Base-by-base conservation (phyloP, 345 rosid genomes). In the Salix brachista region DNA sequence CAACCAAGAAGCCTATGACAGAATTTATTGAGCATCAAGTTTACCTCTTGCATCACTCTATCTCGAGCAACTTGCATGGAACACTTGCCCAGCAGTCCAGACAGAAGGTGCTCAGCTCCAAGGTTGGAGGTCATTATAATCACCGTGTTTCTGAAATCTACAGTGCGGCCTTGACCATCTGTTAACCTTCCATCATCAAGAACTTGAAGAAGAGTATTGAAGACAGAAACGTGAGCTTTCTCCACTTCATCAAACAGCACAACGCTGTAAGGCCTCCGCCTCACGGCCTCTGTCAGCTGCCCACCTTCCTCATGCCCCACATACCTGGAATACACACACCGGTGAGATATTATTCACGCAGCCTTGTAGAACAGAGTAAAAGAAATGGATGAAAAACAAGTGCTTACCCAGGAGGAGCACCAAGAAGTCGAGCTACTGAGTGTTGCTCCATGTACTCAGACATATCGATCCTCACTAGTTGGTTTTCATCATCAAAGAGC, bases 301-400 rank as follows among this genome's bases (percentile, higher is more conserved):
- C 99, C 99, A 36, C 99, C 97, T 90, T 95, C 94, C 69, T 93
- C 97, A 3, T 95, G 99, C 71, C 99, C 99, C 21, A 95, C 93
- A 70, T 95, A 94, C 75, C 96, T 93, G 79, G 30, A 66, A 62
- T 17, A 36, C 28, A 69, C 6, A 69, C 17, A 41, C 0, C 4
- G 1, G 70, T 73, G 13, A 82, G 76, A 9, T 32, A 23, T 16
- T 1, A 11, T 4, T 2, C n/a, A 6, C 4, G 26, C 5, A 41
- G 19, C 25, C 58, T n/a, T 36, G 1, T 2, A 39, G 14, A 14
- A 36, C 8, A 74, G 12, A 32, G 21, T n/a, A 6, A 4, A 8
- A 19, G 4, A 39, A 3, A 10, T 3, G 16, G 4, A 8, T 11
- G 39, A 5, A 26, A 19, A 32, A 10, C 25, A 1, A 6, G 30